A percentile compares a stretch with the other conserved stretches of the same genome.
These are phyloP conservation scores for Phoma sp. DNA, from an alignment of 2,329 filamentous ascomycete species.

Conservation along the genomic window DNA sequence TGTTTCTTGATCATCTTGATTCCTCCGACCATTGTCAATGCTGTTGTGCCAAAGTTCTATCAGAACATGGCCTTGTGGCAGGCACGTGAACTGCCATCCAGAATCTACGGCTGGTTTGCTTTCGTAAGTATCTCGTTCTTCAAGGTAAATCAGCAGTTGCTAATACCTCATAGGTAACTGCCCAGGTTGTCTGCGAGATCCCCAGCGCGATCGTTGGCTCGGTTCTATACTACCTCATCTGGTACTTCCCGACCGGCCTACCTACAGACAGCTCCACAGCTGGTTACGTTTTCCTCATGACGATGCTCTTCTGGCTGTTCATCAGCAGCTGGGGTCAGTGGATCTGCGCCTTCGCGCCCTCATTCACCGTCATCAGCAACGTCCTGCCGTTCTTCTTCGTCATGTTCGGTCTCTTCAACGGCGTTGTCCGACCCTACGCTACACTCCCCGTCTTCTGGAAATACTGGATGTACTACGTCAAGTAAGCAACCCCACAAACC, in stretches of 20 bases:
- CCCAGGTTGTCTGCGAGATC: conserved; percentile 74
- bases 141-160: not conserved
- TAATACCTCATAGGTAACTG: conserved; percentile 57
- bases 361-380: conserved; percentile 79
- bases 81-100: conserved; percentile 72
- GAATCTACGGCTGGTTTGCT: conserved; percentile 79
- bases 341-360: conserved; percentile 82
- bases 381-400: conserved; percentile 79
- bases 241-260: conserved; percentile 78
- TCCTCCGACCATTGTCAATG: conserved; percentile 74
- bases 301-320: conserved; percentile 78
- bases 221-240: conserved; percentile 73
- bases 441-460: conserved; percentile 72
- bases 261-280: conserved; percentile 68
- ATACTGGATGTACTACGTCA: conserved; percentile 65
- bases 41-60: conserved; percentile 78
- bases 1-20: conserved; percentile 64
- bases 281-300: conserved; percentile 81
- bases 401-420: conserved; percentile 77
- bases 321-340: conserved; percentile 79
- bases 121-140: conserved; percentile 52
- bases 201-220: conserved; percentile 69
- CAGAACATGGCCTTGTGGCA: conserved; percentile 75
- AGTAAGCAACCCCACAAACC: not conserved
- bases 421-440: conserved; percentile 72